Base-by-base conservation (phyloP, 441 rosid genomes). In the Jatropha podagrica region DNA sequence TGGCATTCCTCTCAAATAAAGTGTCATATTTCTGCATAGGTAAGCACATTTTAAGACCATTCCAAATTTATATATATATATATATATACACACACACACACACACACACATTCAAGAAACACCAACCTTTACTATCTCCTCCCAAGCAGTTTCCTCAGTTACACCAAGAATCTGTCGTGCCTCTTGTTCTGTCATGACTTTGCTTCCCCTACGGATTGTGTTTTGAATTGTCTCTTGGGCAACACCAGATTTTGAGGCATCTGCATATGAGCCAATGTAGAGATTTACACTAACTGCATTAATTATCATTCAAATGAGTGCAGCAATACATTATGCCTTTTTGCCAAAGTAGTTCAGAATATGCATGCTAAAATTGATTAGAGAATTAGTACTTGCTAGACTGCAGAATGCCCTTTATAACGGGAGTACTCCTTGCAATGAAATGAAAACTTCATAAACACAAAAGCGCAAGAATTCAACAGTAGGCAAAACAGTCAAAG, bases 101-200 rank as follows among this genome's bases (percentile, higher is more conserved):
- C n/a, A n/a, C n/a, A n/a, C n/a, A 23, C 23, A 23, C 23, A 23
- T 23, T 23, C 23, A 40, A 4, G 18, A 63, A 37, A 54, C 8
- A 52, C 62, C 74, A 52, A 83, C 97, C 90, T 89, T 89, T 76
- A 89, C 7, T 67, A 93, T 85, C 79, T 92, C 98, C 78, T 92
- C 98, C 98, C 97, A 95, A 13, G 93, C 59, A 10, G 90, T 80
- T 55, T 84, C 77, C 82, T 92, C 91, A 0, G 92, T 75, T 38
- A 93, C 96, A 38, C 97, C 97, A 61, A 94, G 97, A 82, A 94
- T 91, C 82, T 92, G 92, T 76, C 96, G 77, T 32, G 97, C 99
- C 72, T 96, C 97, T 82, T 86, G 87, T 76, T 90, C 99, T 0
- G 88, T 88, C 91, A 91, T 92, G 66, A 55, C 86, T 87, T 90